These are phyloP conservation scores for Saturnispora kantuleensis DNA, from an alignment of 805 yeast species.

Conservation along the genomic window DNA sequence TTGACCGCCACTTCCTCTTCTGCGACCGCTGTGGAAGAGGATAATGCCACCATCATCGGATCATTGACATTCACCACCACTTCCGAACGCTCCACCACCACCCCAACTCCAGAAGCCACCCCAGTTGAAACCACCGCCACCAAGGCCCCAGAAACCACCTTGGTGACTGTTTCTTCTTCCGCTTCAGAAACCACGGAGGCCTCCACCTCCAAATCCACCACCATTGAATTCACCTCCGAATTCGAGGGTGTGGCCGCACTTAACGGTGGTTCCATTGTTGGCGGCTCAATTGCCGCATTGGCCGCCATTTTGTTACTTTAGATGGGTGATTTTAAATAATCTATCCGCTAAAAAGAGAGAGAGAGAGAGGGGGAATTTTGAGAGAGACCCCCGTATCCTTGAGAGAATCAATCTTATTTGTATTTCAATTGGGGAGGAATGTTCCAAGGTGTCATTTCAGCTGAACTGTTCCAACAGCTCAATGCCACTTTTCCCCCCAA, in stretches of 20 bases:
- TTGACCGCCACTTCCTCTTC: neutral
- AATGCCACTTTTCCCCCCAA: too few species aligned
- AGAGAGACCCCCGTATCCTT: neutral
- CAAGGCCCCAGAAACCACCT: neutral
- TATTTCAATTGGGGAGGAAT: too few species aligned
- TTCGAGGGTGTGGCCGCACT: slow-evolving; percentile 9
- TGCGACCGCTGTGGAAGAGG: neutral
- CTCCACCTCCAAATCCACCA: slow-evolving; percentile 9
- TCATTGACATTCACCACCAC: too few species aligned
- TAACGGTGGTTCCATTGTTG: slow-evolving; percentile 1
- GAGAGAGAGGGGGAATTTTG: neutral
- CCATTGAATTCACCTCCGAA: slow-evolving; percentile 9
- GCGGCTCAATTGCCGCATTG: neutral
- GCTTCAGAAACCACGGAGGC: neutral
- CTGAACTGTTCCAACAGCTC: too few species aligned
- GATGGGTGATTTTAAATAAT: neutral
- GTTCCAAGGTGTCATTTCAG: too few species aligned
- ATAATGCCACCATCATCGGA: neutral
- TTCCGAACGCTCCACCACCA: too few species aligned
- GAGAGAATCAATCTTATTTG: too few species aligned
- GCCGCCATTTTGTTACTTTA: neutral
- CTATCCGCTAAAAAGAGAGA: neutral
- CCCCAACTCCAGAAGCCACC: neutral
- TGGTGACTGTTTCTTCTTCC: neutral
- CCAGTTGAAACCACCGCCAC: slow-evolving; percentile 2